Percentiles rank a stretch among this genome's conserved stretches.
Conservation (phyloP, 129 eudicot species). For the Gnaphalium uliginosum region DNA sequence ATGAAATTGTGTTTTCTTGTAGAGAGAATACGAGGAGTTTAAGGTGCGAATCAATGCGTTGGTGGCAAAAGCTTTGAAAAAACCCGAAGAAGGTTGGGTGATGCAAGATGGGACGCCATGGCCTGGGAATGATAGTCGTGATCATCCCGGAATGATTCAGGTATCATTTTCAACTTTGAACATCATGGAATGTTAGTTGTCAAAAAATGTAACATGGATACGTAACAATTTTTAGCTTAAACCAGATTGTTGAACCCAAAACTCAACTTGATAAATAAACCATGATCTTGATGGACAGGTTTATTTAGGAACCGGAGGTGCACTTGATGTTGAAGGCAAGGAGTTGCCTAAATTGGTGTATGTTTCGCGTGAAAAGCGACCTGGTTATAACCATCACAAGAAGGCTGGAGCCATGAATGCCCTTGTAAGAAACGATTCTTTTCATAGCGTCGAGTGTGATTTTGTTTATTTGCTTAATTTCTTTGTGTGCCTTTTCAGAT, state of each 20-base stretch:
- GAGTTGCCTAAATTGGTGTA: slow-evolving; percentile 86
- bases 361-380: slow-evolving; percentile 94
- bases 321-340: slow-evolving; percentile 91
- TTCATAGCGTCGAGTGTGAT: background rate
- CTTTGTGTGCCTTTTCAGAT: slow-evolving; percentile 41
- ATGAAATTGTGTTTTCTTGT: background rate
- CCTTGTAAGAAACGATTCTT: slow-evolving; percentile 45
- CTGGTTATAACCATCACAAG: slow-evolving; percentile 95
- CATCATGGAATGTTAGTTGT: background rate
- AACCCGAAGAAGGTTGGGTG: slow-evolving; percentile 99
- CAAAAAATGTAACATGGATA: background rate
- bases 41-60: slow-evolving; percentile 87
- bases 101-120: slow-evolving; percentile 98
- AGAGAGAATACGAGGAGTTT: slow-evolving; percentile 98
- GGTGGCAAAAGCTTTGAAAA: slow-evolving; percentile 86
- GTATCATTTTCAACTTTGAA: slow-evolving; percentile 29
- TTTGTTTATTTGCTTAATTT: background rate
- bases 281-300: slow-evolving; percentile 47
- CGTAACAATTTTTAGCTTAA: background rate
- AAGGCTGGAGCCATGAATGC: slow-evolving; percentile 99
- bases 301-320: slow-evolving; percentile 90
- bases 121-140: slow-evolving; percentile 95
- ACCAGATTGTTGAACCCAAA: background rate
- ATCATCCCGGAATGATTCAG: slow-evolving; percentile 99
- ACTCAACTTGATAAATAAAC: background rate